A percentile compares a stretch with the other conserved stretches of the same genome.
phyloP scores from a whole-genome alignment of 306 rosid genomes.

The Cajanus cajan region DNA sequence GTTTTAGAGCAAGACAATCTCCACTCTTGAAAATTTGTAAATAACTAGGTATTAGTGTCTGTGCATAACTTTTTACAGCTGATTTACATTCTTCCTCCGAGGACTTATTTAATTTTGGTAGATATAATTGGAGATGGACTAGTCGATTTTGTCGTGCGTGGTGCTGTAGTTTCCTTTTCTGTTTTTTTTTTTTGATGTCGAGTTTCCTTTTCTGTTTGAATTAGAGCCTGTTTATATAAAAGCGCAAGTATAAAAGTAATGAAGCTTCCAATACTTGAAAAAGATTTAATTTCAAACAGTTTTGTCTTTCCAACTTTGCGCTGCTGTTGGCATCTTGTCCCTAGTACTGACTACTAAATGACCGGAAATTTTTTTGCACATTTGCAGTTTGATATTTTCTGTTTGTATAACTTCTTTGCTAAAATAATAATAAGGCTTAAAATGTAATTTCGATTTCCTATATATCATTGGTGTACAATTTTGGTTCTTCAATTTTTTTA shows the following conservation, averaged over 20 bases:
- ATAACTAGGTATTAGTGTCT: constrained; percentile 16
- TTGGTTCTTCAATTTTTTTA: too few relatives aligned
- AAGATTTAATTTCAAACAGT: background rate
- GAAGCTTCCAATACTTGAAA: background rate
- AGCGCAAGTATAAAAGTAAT: background rate
- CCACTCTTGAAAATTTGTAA: constrained; percentile 21
- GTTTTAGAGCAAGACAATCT: constrained; percentile 10
- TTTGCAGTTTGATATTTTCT: background rate
- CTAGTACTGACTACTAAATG: background rate
- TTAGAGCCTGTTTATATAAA: background rate
- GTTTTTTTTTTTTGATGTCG: too few relatives aligned
- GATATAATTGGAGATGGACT: background rate
- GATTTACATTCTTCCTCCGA: background rate
- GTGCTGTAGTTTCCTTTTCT: background rate
- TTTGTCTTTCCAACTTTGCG: background rate
- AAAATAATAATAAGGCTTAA: too few relatives aligned
- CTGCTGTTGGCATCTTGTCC: background rate
- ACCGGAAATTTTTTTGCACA: background rate
- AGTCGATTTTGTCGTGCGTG: background rate
- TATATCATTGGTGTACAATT: too few relatives aligned
- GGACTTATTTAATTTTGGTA: background rate
- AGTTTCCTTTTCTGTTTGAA: background rate
- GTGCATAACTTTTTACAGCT: background rate
- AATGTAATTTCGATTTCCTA: too few relatives aligned
- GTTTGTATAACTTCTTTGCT: background rate